Evolutionary conservation across 169 alveolate genomes (phyloP), one percentile per base, ranked within the genome.

Genomic region (Ophryocystis elektroscirrha): DNA sequence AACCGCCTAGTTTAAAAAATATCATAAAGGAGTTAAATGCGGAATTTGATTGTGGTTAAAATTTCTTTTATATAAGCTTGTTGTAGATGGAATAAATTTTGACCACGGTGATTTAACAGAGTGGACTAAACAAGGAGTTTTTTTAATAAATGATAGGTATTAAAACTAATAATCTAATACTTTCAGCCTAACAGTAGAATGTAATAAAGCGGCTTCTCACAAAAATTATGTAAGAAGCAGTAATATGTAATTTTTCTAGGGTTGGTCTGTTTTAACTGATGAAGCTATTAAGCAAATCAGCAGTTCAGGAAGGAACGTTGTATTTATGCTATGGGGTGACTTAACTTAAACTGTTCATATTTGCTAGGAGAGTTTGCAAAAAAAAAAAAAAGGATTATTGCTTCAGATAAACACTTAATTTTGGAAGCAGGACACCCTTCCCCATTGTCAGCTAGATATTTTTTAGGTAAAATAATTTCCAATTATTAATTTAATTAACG

Each of bases 81-180:
- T 9, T 39, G 36, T 15, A 15, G 5, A 12, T 12, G 71, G 65
- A 59, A 48, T 63, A 3, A 52, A 48, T 30, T 84, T 87, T 27
- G 61, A 58, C 20, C 97, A 90, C 67, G 98, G 98, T 18, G 95
- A 93, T 66, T 74, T 93, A 30, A 76, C 89, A 18, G 64, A 74
- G 37, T 93, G 98, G 98, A 96, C 97, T 12, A 54, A 69, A 16
- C 94, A 93, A 73, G 98, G 98, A 22, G 96, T 93, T 16, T 83
- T 90, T 54, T 62, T 93, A 54, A 73, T 93, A 30, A 93, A 93
- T 59, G 80, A 96, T 1, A 67, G 85, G 5, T 38, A 3, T 22
- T 38, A 9, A 3, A 25, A 19, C 15, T 2, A 5, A 19, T 9
- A 19, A 25, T 38, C 15, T 2, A 5, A 2, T 2, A n/a, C 20